Evolutionary conservation across 2,329 filamentous ascomycete species (phyloP).

Genomic region (Neospermospora avenae): DNA sequence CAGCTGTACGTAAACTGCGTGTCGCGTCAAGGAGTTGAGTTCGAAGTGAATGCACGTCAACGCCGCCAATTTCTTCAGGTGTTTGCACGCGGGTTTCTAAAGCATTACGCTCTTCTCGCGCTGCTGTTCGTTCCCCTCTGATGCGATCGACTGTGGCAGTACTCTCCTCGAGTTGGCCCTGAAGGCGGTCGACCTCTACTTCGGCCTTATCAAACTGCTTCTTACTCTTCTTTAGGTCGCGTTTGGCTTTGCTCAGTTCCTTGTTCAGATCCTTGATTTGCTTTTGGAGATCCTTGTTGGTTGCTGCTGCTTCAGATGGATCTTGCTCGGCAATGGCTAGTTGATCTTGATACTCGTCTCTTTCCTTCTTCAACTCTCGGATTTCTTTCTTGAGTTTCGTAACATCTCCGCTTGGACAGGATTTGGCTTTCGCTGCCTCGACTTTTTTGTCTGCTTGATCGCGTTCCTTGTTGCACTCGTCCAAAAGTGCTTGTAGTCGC

Average conservation of each 20-base stretch:
- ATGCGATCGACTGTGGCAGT: not conserved
- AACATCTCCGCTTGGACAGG: not conserved
- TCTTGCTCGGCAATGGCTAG: not conserved
- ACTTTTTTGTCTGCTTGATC: not conserved
- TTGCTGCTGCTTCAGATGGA: not conserved
- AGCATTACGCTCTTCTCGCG: not conserved
- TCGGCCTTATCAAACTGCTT: not conserved
- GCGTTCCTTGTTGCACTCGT: not conserved
- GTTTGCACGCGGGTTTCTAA: not conserved
- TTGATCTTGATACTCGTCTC: not conserved
- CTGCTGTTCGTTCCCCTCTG: not conserved
- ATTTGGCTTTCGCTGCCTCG: not conserved
- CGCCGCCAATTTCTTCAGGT: not conserved
- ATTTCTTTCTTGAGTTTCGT: not conserved
- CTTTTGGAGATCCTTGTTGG: conserved; percentile 14
- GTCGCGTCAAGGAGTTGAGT: not conserved
- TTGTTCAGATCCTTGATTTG: not conserved
- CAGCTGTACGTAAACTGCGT: not conserved
- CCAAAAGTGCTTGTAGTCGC: not conserved
- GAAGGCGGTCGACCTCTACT: not conserved
- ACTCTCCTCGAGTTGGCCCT: not conserved
- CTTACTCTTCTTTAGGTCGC: not conserved
- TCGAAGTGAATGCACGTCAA: not conserved
- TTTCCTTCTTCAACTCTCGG: not conserved
- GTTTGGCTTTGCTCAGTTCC: not conserved